These are phyloP conservation scores for Puccinia horiana DNA, from an alignment of 1,284 basidiomycete genomes.

Conservation along the genomic window DNA sequence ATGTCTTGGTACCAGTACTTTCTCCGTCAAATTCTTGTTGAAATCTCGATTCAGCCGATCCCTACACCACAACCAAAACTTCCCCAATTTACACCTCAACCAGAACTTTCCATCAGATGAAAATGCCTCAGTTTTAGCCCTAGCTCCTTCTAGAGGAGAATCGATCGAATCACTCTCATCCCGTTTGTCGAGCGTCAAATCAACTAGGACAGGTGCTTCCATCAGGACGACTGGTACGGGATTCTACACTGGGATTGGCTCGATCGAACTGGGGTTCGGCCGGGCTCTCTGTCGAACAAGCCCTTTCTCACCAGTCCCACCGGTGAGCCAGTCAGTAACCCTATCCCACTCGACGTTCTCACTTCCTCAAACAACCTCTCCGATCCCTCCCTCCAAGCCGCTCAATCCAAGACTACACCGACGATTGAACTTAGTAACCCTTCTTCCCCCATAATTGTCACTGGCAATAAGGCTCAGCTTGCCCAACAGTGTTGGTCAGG, in stretches of 20 bases:
- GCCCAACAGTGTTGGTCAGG: neutral
- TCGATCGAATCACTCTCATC: constrained; percentile 47
- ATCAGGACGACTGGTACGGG: constrained; percentile 21
- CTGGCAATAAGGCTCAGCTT: neutral
- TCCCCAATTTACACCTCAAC: too few relatives aligned
- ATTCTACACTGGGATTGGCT: constrained; percentile 19
- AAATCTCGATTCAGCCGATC: constrained; percentile 46
- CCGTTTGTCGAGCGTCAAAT: constrained; percentile 37
- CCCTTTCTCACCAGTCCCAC: neutral
- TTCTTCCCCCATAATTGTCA: neutral
- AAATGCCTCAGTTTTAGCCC: constrained; percentile 41
- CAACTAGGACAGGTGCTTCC: neutral
- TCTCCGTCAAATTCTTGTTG: too few relatives aligned
- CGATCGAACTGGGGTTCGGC: neutral
- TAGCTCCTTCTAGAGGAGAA: constrained; percentile 45
- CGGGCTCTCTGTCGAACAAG: neutral
- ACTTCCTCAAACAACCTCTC: neutral
- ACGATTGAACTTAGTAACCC: neutral
- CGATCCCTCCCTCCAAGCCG: neutral
- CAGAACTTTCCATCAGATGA: constrained; percentile 43
- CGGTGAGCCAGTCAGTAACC: neutral
- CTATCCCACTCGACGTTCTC: neutral
- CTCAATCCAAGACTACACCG: neutral
- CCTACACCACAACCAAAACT: constrained; percentile 41
- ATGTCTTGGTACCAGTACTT: too few relatives aligned